Evolutionary conservation across 2,329 filamentous ascomycete genomes (phyloP), one percentile per base, ranked within the genome.

Genomic region (Monilinia laxa): DNA sequence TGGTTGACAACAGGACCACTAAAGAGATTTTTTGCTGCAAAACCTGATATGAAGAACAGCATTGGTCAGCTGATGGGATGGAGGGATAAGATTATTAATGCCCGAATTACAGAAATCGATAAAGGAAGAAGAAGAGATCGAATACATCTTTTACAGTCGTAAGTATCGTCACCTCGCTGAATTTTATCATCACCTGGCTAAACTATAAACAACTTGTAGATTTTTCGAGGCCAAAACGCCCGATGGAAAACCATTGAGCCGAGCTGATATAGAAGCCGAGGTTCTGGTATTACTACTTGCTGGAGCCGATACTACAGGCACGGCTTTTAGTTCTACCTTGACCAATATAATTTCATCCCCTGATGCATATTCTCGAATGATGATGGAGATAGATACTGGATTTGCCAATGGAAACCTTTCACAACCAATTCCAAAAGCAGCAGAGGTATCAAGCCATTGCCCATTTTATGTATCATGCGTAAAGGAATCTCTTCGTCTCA

Each of bases 1-100:
- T 85, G 81, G 80, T 72, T 85, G 56, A 85, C 85, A 74, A 79
- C 76, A 7, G 85, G 82, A 0, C 82, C 80, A 71, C 62, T 85
- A 45, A 78, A 78, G 16, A 81, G 47, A 68, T 45, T 52, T 31
- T 60, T 63, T 38, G 49, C 51, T 20, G 64, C 47, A 25, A 62
- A 23, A 18, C 65, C 65, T 6, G 51, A 63, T 10, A 54, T 52
- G 25, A 57, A 51, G 14, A 49, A 52, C 38, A 59, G 65, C 18
- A 67, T 64, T 25, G 59, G 65, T 57, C 23, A 35, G n/a, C 47
- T 64, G n/a, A 67, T 62, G 51, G 55, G 64, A 40, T 64, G 51
- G 35, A 54, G 58, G 42, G 18, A 67, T 20, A 55, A 63, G 12
- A 49, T 66, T 10, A 49, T 67, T 7, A 35, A 51, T 28, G 38